A percentile compares a stretch with the other conserved stretches of the same genome.
These are phyloP conservation scores for Nelumbo lutea DNA, from an alignment of 164 flowering plant species.

Conservation along the genomic window DNA sequence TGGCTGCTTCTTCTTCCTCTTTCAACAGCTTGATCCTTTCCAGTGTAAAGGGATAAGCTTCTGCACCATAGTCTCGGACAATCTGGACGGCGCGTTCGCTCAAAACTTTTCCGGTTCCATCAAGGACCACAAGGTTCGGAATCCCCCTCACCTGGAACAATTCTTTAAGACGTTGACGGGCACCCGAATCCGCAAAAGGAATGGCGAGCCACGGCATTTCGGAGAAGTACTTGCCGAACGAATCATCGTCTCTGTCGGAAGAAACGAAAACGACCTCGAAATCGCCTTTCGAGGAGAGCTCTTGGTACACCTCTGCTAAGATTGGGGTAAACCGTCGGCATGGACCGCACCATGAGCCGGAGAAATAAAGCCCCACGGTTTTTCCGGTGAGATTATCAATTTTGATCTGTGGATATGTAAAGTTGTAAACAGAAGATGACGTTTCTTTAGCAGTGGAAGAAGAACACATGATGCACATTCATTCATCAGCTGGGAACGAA, in stretches of 20 bases:
- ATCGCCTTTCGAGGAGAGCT: conserved; percentile 34
- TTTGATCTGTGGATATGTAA: conserved; percentile 36
- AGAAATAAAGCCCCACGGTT: conserved; percentile 43
- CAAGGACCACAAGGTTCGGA: conserved; percentile 62
- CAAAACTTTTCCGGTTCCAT: conserved; percentile 38
- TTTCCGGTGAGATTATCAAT: conserved; percentile 49
- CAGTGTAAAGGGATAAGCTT: conserved; percentile 31
- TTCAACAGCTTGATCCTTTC: conserved; percentile 25
- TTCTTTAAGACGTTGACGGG: conserved; percentile 27
- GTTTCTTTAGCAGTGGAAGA: too few relatives aligned
- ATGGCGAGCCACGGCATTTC: conserved; percentile 83
- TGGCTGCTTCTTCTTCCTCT: conserved; percentile 24
- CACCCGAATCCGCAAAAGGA: conserved; percentile 63
- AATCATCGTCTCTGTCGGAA: conserved; percentile 45
- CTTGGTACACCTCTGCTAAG: conserved; percentile 44
- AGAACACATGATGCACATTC: too few relatives aligned
- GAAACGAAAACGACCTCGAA: conserved; percentile 58
- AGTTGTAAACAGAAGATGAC: too few relatives aligned
- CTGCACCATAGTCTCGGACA: conserved; percentile 19
- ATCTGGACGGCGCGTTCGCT: conserved; percentile 27
- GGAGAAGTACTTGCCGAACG: conserved; percentile 52
- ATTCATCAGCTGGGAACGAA: not conserved
- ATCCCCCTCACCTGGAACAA: conserved; percentile 49
- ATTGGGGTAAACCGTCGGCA: conserved; percentile 48
- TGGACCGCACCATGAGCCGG: conserved; percentile 71